phyloP scores from a whole-genome alignment of 2,329 filamentous ascomycete species.

The Verticillium nonalfalfae region DNA sequence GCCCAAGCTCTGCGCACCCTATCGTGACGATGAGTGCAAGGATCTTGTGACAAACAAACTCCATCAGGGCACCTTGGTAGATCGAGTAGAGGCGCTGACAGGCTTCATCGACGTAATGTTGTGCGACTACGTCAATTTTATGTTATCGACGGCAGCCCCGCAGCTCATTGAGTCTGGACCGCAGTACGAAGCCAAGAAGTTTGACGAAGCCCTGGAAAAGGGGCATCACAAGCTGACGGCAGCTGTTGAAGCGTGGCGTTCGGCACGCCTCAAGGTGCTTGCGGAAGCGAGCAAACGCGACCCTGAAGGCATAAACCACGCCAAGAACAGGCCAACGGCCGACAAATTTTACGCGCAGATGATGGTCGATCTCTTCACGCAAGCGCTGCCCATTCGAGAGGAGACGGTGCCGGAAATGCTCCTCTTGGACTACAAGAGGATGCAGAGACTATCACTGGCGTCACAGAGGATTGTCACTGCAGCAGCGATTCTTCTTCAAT shows the following conservation, averaged over 20 bases:
- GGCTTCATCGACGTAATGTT: conserved; percentile 72
- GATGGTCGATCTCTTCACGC: conserved; percentile 69
- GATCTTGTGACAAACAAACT: conserved; percentile 58
- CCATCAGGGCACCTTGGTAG: conserved; percentile 58
- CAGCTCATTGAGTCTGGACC: conserved; percentile 64
- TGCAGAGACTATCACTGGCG: conserved; percentile 33
- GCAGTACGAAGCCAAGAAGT: conserved; percentile 68
- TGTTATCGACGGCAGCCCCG: conserved; percentile 65
- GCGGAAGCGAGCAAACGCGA: conserved; percentile 63
- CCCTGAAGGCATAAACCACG: conserved; percentile 58
- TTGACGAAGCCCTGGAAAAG: conserved; percentile 57
- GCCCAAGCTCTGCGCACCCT: conserved; percentile 73
- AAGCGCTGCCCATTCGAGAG: conserved; percentile 47
- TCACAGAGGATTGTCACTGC: conserved; percentile 59
- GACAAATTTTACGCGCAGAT: conserved; percentile 72
- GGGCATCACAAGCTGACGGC: conserved; percentile 46
- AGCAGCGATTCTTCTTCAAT: conserved; percentile 69
- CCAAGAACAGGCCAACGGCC: conserved; percentile 55
- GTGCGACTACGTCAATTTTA: conserved; percentile 77
- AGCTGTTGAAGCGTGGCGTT: conserved; percentile 61
- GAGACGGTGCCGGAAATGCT: conserved; percentile 67
- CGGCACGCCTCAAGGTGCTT: conserved; percentile 56
- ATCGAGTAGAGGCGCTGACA: conserved; percentile 69
- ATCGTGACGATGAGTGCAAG: conserved; percentile 72
- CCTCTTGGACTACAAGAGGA: conserved; percentile 59